Conservation (phyloP, 2,329 filamentous ascomycete species). For the Aspergillus piperis region DNA sequence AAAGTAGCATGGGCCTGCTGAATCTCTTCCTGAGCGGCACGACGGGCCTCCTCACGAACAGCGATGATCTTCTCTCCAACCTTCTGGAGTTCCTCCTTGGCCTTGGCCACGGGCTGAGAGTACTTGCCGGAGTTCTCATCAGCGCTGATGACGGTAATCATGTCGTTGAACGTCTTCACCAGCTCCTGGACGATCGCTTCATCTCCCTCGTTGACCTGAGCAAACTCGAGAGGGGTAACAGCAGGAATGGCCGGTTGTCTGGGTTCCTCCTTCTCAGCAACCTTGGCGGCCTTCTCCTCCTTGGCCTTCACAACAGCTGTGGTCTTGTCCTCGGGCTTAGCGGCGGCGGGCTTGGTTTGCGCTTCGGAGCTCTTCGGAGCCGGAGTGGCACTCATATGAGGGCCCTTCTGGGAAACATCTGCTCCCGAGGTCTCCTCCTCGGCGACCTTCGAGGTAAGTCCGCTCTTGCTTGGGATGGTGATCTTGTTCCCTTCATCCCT, state of each 20-base stretch:
- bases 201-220: constrained; percentile 71
- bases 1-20: constrained; percentile 73
- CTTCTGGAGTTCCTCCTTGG: constrained; percentile 77
- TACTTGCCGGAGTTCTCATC: constrained; percentile 79
- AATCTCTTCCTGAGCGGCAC: constrained; percentile 74
- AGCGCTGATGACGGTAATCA: constrained; percentile 89
- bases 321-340: constrained; percentile 32
- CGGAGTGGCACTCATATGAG: constrained; percentile 49
- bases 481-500: constrained; percentile 67
- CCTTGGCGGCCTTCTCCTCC: constrained; percentile 30
- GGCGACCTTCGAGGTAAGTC: constrained; percentile 76
- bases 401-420: constrained; percentile 57
- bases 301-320: constrained; percentile 35
- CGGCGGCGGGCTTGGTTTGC: constrained; percentile 28
- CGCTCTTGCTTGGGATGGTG: constrained; percentile 81
- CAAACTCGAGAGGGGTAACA: constrained; percentile 71
- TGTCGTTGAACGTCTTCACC: constrained; percentile 92
- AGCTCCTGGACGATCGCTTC: constrained; percentile 91
- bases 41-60: constrained; percentile 69
- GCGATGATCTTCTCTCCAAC: constrained; percentile 76
- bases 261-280: constrained; percentile 35
- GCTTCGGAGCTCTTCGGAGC: constrained; percentile 30
- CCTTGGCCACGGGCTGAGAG: constrained; percentile 74
- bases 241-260: constrained; percentile 48
- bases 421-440: constrained; percentile 61